Evolutionary conservation across 1,284 basidiomycete species (phyloP).

Genomic region (Moesziomyces parantarcticus): DNA sequence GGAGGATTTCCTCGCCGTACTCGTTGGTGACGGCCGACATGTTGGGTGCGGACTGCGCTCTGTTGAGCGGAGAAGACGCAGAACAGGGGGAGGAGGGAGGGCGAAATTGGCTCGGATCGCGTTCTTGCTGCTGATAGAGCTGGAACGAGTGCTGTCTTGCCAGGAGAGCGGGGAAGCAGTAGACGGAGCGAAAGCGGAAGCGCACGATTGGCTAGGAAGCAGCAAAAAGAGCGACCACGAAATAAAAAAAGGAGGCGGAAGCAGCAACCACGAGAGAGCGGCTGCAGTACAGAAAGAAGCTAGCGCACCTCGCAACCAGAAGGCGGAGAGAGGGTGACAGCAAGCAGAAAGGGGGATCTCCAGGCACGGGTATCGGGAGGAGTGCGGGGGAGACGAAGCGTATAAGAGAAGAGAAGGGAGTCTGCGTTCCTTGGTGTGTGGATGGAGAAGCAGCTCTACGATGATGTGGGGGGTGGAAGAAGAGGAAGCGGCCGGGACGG

Average conservation of each 20-base stretch:
- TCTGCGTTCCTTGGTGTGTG: not conserved
- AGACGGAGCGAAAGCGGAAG: constrained; percentile 23
- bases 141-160: constrained; percentile 31
- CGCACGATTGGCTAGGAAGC: constrained; percentile 15
- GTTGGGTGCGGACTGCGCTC: not conserved
- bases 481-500: too few species aligned
- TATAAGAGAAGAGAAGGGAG: not conserved
- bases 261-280: not conserved
- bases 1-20: constrained; percentile 58
- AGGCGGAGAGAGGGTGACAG: not conserved
- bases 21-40: constrained; percentile 59
- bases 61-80: constrained; percentile 14
- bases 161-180: constrained; percentile 22
- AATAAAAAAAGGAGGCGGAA: too few species aligned
- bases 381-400: constrained; percentile 6
- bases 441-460: too few species aligned
- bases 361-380: constrained; percentile 30
- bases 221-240: constrained; percentile 3
- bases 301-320: not conserved
- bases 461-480: too few species aligned
- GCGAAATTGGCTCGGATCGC: constrained; percentile 8
- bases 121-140: constrained; percentile 31
- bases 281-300: constrained; percentile 2
- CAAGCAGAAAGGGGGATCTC: constrained; percentile 4
- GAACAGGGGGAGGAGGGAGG: constrained; percentile 1